A percentile compares a stretch with the other conserved stretches of the same genome.
Evolutionary conservation across 371 early-diverging fungal species (phyloP).

Genomic region (Zychaea mexicana): DNA sequence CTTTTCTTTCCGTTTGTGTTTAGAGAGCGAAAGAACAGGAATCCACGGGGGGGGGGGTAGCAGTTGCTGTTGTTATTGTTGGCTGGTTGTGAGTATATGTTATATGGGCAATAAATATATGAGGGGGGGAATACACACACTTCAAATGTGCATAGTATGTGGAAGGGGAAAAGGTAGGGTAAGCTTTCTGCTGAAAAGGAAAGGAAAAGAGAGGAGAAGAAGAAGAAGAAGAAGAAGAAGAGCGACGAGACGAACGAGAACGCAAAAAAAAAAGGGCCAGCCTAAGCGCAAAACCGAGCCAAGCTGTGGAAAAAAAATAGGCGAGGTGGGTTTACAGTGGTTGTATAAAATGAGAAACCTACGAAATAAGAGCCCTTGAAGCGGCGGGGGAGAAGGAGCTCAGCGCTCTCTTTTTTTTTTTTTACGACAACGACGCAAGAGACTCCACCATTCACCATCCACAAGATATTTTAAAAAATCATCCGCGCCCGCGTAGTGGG

Average conservation of each 20-base stretch:
- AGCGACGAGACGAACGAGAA: conserved; percentile 10
- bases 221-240: conserved; percentile 20
- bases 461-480: not conserved
- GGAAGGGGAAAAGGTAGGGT: not conserved
- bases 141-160: conserved; percentile 22
- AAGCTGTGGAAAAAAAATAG: conserved; percentile 17
- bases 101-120: not conserved
- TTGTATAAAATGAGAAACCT: conserved; percentile 27
- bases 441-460: conserved; percentile 5
- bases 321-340: conserved; percentile 22
- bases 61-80: no score
- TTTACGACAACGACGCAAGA: not conserved
- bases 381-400: not conserved
- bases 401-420: conserved; percentile 13
- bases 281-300: not conserved
- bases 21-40: no score
- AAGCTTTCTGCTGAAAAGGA: conserved; percentile 14
- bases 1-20: no score
- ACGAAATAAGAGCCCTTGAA: conserved; percentile 21
- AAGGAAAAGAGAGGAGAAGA: not conserved
- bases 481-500: no score
- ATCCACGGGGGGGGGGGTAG: no score
- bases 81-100: not conserved
- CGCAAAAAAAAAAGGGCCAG: conserved; percentile 12
- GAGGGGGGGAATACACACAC: conserved; percentile 9